Base-by-base conservation (phyloP, 768 basidiomycete species). In the Xerocomellus intermedius region DNA sequence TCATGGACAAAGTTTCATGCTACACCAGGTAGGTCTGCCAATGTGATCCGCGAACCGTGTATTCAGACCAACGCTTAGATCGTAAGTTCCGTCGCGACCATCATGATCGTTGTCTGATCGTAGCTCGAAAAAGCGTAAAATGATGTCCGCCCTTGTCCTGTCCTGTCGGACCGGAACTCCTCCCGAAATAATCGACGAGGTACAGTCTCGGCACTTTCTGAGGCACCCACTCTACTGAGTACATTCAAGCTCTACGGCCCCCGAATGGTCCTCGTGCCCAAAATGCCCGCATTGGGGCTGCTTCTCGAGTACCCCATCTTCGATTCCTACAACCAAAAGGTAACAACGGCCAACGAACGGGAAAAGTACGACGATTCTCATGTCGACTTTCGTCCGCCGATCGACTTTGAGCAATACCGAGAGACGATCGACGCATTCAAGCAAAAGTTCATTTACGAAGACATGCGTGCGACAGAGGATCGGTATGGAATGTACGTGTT, bases 1-100 rank as follows among this genome's bases (percentile, higher is more conserved):
- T 69, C 94, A 98, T 67, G 97, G 96, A 0, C 97, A 99, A 71
- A 94, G 92, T 63, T 99, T 99, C 71, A 98, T 99, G 97, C 74
- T 99, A 50, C 96, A 99, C 71, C 97, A 99, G 79, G 94, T 94
- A 64, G 50, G 79, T 74, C n/a, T 32, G 65, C 60, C 43, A 43
- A 8, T 44, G 35, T 38, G 54, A 14, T 16, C 9, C 6, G 4
- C 58, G 61, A 55, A 77, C 69, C 36, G 22, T 32, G 37, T 56
- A 61, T 54, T 62, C 68, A 53, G 52, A 43, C 54, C 48, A 42
- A 55, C 49, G 12, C 45, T 35, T 54, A 71, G 69, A 73, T 71
- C 50, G 71, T 71, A 52, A 65, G 71, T 69, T 35, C 39, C 9
- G 2, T 22, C 22, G 26, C 12, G 9, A 32, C 55, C 32, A 21